Conservation (phyloP, 2,329 filamentous ascomycete genomes). For the Clonostachys sp. region DNA sequence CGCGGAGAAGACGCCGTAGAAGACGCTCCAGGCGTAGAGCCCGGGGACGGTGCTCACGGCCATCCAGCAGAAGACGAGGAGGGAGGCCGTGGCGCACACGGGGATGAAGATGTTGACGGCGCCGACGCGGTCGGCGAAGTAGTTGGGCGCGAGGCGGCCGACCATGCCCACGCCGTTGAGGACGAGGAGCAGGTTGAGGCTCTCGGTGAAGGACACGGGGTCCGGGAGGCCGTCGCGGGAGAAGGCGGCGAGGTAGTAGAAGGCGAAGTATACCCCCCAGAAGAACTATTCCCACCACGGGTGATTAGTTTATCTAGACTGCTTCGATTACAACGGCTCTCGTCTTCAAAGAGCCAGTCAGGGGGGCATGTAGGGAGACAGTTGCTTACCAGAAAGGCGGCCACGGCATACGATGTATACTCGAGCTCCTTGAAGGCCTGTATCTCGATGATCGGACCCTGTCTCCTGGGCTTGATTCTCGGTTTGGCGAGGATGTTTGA, state of each 20-base stretch:
- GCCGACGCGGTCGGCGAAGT: conserved; percentile 51
- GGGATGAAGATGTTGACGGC: conserved; percentile 56
- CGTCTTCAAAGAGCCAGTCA: no score
- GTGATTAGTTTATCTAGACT: not conserved
- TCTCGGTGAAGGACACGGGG: conserved; percentile 33
- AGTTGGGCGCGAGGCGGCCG: conserved; percentile 53
- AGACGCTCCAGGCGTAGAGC: conserved; percentile 53
- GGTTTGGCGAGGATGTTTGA: conserved; percentile 32
- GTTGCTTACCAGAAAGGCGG: conserved; percentile 17
- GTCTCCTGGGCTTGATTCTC: conserved; percentile 31
- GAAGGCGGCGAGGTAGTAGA: conserved; percentile 36
- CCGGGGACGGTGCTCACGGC: conserved; percentile 39
- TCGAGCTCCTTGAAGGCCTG: conserved; percentile 38
- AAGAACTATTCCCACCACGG: conserved; percentile 9
- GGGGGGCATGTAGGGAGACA: not conserved
- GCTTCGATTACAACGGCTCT: no score
- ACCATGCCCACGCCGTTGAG: conserved; percentile 57
- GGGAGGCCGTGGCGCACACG: conserved; percentile 24
- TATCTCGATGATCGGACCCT: conserved; percentile 35
- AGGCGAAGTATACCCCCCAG: conserved; percentile 13
- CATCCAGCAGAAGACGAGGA: conserved; percentile 51
- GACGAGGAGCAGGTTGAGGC: conserved; percentile 55
- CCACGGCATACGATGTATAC: conserved; percentile 33
- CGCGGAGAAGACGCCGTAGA: conserved; percentile 57
- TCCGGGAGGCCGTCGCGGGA: conserved; percentile 30